Conservation (phyloP, 495 filamentous ascomycete species). For the Annulohypoxylon bovei region DNA sequence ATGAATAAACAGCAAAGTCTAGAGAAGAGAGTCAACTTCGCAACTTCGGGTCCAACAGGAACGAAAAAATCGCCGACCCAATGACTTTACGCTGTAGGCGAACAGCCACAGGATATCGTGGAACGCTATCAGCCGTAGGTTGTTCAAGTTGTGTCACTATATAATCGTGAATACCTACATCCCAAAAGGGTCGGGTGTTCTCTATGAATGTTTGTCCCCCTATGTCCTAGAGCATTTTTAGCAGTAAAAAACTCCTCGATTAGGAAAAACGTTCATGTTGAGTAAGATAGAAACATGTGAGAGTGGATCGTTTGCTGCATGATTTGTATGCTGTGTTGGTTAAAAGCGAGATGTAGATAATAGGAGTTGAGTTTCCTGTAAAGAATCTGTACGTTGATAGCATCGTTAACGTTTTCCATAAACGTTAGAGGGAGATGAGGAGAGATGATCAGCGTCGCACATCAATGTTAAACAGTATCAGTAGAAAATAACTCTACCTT, state of each 20-base stretch:
- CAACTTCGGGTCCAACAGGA: constrained; percentile 17
- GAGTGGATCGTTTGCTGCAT: constrained; percentile 1
- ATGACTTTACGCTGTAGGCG: constrained; percentile 42
- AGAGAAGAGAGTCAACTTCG: constrained; percentile 16
- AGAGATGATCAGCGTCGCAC: neutral
- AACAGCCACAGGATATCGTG: constrained; percentile 34
- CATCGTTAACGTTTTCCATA: neutral
- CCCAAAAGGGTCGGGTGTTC: neutral
- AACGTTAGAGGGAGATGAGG: neutral
- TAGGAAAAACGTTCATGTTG: neutral
- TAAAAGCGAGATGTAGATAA: neutral
- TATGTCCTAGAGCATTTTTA: neutral
- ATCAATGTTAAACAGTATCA: neutral
- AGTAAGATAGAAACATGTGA: constrained; percentile 3
- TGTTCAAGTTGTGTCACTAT: constrained; percentile 35
- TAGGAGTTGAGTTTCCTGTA: neutral
- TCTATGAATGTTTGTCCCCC: constrained; percentile 3
- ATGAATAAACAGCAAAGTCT: neutral
- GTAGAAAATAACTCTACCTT: neutral
- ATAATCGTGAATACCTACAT: constrained; percentile 17
- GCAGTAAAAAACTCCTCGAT: neutral
- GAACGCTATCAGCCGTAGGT: constrained; percentile 14
- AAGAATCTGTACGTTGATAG: neutral
- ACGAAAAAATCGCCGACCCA: constrained; percentile 26
- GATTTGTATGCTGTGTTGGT: neutral